phyloP scores from a whole-genome alignment of 2,329 filamentous ascomycete genomes.

The Fusarium metavorans region DNA sequence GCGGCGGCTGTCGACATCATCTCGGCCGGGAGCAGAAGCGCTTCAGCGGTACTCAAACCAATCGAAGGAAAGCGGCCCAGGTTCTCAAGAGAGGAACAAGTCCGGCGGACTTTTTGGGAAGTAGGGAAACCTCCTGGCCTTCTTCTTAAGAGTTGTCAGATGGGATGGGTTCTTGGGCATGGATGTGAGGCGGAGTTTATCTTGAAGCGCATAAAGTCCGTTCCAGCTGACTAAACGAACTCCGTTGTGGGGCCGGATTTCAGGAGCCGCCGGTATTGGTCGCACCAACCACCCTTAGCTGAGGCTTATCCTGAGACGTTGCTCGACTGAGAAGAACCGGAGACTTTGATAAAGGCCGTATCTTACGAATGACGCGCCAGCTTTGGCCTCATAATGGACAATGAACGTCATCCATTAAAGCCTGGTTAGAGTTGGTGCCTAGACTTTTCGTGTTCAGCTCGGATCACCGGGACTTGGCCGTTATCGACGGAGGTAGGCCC shows the following conservation, averaged over 20 bases:
- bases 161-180: background rate
- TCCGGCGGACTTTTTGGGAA: constrained; percentile 43
- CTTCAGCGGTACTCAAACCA: constrained; percentile 14
- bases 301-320: constrained; percentile 16
- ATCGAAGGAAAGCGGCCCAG: constrained; percentile 12
- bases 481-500: background rate
- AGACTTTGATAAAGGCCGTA: constrained; percentile 32
- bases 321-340: background rate
- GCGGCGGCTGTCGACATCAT: constrained; percentile 28
- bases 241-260: constrained; percentile 1
- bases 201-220: constrained; percentile 24
- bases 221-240: constrained; percentile 1
- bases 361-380: constrained; percentile 2
- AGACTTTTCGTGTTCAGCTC: background rate
- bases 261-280: constrained; percentile 17
- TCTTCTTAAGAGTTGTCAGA: background rate
- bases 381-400: background rate
- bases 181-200: constrained; percentile 29
- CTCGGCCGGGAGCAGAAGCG: constrained; percentile 8
- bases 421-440: background rate
- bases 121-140: background rate
- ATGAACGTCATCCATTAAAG: background rate
- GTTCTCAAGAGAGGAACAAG: constrained; percentile 23
- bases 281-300: background rate
- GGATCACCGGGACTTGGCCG: background rate